These are phyloP conservation scores for Microcos paniculata DNA, from an alignment of 345 rosid genomes.

Conservation along the genomic window DNA sequence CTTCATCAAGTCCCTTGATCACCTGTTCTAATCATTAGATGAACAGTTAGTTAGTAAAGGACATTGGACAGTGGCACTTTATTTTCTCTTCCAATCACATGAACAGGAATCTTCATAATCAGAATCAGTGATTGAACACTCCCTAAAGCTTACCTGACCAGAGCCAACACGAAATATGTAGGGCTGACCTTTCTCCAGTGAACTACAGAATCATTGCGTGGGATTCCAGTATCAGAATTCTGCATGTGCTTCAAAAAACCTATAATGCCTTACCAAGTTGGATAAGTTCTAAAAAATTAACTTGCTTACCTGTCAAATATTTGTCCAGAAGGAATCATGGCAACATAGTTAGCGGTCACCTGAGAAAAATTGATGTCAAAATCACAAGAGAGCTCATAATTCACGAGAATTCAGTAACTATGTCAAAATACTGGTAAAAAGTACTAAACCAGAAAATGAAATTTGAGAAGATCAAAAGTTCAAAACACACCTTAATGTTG, in stretches of 20 bases:
- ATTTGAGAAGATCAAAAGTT: background rate
- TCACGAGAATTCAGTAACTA: background rate
- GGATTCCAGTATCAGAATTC: background rate
- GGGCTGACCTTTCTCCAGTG: slow-evolving; percentile 75
- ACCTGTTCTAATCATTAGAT: slow-evolving; percentile 51
- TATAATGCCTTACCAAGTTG: background rate
- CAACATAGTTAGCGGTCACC: slow-evolving; percentile 97
- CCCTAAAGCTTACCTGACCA: slow-evolving; percentile 61
- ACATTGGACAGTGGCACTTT: background rate
- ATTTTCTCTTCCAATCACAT: background rate
- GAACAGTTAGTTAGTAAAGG: background rate
- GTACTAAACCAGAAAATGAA: background rate
- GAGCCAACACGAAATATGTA: slow-evolving; percentile 93
- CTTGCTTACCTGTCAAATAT: slow-evolving; percentile 74
- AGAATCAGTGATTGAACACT: background rate
- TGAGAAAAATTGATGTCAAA: slow-evolving; percentile 16
- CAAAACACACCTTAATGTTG: background rate
- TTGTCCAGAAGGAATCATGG: slow-evolving; percentile 96
- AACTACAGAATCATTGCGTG: slow-evolving; percentile 46
- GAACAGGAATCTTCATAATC: background rate
- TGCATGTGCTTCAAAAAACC: background rate
- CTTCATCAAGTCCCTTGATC: slow-evolving; percentile 96
- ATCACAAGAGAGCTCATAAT: background rate
- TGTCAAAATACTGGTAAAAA: background rate
- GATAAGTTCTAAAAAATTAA: background rate